These are phyloP conservation scores for Trichosporon sp. DNA, from an alignment of 1,284 basidiomycete genomes.

Conservation along the genomic window DNA sequence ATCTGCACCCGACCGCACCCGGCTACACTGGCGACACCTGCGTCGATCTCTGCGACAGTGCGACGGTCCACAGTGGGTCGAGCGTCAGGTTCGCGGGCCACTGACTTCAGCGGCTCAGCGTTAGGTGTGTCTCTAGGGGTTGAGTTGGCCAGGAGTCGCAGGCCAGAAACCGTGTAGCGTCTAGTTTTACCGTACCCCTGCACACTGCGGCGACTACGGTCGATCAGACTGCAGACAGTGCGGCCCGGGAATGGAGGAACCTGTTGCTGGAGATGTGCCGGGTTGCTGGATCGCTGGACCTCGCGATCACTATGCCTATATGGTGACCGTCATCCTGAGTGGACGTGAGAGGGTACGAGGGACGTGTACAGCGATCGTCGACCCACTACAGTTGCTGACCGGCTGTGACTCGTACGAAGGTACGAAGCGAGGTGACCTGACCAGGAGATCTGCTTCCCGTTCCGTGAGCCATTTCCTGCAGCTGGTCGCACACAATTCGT, in stretches of 20 bases:
- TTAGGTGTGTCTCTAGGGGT: not conserved
- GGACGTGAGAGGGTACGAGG: no score
- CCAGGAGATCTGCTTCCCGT: not conserved
- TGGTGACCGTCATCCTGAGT: no score
- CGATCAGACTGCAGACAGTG: no score
- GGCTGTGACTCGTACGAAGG: not conserved
- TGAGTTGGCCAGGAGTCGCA: not conserved
- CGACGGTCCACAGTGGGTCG: not conserved
- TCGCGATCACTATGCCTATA: no score
- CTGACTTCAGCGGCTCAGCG: not conserved
- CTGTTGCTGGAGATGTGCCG: no score
- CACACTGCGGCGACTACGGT: no score
- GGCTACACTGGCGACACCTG: not conserved
- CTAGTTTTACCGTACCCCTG: not conserved
- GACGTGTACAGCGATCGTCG: not conserved
- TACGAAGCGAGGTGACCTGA: not conserved
- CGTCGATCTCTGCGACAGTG: slow-evolving; percentile 2
- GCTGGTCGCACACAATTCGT: not conserved
- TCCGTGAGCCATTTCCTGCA: not conserved
- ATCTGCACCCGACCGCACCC: not conserved
- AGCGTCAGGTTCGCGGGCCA: not conserved
- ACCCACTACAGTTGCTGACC: not conserved
- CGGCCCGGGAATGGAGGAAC: no score
- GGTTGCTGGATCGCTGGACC: no score
- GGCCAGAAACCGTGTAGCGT: no score